Evolutionary conservation across 257 asterid species (phyloP).

Genomic region (Gynochthodes officinalis): DNA sequence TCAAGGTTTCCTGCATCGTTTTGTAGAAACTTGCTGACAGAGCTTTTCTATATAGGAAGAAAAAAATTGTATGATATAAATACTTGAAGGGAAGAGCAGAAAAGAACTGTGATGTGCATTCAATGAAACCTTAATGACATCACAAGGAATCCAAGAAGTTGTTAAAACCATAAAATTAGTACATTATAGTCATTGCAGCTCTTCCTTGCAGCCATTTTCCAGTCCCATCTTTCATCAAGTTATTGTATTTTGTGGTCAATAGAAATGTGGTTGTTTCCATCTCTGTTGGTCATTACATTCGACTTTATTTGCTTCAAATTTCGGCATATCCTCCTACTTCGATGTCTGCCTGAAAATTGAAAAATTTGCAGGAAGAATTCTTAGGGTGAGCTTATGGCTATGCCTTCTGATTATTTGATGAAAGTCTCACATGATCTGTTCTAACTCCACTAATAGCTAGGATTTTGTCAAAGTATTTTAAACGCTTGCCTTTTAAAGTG

Average conservation of each 20-base stretch:
- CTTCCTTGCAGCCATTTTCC: background rate
- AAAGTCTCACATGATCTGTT: background rate
- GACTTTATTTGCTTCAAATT: background rate
- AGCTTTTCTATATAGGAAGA: background rate
- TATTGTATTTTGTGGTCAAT: background rate
- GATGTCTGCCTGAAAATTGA: background rate
- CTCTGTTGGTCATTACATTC: background rate
- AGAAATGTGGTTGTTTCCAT: background rate
- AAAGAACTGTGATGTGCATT: background rate
- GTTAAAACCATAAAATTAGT: background rate
- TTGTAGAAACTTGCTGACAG: background rate
- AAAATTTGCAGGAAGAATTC: background rate
- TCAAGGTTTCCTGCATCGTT: background rate
- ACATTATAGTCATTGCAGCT: background rate
- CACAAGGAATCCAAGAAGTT: background rate
- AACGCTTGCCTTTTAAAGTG: background rate
- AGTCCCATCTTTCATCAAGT: background rate
- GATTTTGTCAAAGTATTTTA: background rate
- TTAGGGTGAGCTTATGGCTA: too few relatives aligned
- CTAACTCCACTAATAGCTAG: background rate
- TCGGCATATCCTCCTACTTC: background rate
- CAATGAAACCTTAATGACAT: background rate
- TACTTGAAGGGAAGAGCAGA: background rate
- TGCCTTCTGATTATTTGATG: background rate
- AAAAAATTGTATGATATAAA: background rate